Evolutionary conservation across 2,329 filamentous ascomycete genomes (phyloP).

Genomic region (Zymoseptoria pseudotritici): DNA sequence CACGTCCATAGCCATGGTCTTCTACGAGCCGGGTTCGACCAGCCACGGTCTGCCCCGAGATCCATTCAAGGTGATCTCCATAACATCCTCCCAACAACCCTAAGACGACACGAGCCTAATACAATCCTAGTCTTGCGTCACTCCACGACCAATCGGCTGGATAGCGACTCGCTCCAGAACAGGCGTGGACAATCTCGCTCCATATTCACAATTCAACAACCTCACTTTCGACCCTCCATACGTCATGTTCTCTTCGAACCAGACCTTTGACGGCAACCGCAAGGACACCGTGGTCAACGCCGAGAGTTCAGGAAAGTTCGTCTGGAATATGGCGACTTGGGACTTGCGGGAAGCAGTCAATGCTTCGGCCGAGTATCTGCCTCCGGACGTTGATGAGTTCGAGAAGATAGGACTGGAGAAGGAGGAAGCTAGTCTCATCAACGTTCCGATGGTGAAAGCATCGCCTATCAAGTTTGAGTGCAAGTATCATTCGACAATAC

Average conservation of each 20-base stretch:
- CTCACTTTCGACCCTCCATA: constrained; percentile 57
- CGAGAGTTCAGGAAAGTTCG: constrained; percentile 49
- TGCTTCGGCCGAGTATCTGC: constrained; percentile 45
- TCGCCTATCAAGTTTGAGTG: constrained; percentile 55
- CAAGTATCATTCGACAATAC: constrained; percentile 47
- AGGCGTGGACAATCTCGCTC: constrained; percentile 49
- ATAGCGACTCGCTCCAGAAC: constrained; percentile 48
- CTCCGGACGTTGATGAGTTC: constrained; percentile 49
- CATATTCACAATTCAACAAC: constrained; percentile 57
- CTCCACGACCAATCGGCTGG: constrained; percentile 57
- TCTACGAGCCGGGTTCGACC: constrained; percentile 48
- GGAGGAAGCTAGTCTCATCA: constrained; percentile 33
- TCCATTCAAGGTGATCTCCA: constrained; percentile 45
- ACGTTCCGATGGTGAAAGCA: constrained; percentile 46
- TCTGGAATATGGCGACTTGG: constrained; percentile 54
- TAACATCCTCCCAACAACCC: background rate
- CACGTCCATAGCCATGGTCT: constrained; percentile 30
- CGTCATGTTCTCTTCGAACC: constrained; percentile 55
- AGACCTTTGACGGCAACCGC: constrained; percentile 38
- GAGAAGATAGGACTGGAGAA: constrained; percentile 44
- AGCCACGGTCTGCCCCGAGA: constrained; percentile 47
- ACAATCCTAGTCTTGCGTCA: constrained; percentile 45
- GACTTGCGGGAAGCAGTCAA: constrained; percentile 51
- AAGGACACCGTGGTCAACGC: constrained; percentile 54
- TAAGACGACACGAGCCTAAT: background rate